Evolutionary conservation across 768 basidiomycete genomes (phyloP).

Genomic region (Boletus tylopilopsis): DNA sequence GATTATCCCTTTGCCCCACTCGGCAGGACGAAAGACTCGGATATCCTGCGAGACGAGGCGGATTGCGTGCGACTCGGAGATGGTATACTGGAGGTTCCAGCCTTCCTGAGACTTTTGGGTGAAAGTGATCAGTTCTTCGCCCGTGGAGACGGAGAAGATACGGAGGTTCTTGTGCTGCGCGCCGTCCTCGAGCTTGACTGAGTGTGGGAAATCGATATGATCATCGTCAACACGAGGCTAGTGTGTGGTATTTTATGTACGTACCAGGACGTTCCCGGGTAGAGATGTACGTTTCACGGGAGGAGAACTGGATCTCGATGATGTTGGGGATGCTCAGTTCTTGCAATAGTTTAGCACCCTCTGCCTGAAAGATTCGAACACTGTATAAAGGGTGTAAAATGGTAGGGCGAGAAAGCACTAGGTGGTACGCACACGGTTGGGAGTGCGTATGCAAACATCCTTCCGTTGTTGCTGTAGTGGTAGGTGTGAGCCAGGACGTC

Average conservation of each 20-base stretch:
- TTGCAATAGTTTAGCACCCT: conserved; percentile 66
- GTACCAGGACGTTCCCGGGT: conserved; percentile 90
- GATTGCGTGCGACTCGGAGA: conserved; percentile 83
- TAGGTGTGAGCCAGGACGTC: conserved; percentile 72
- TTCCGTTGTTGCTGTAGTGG: conserved; percentile 83
- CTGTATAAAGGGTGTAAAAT: conserved; percentile 35
- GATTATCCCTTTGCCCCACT: conserved; percentile 74
- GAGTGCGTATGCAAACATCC: conserved; percentile 81
- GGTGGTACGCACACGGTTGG: conserved; percentile 58
- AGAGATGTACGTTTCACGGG: conserved; percentile 87
- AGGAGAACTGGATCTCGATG: conserved; percentile 87
- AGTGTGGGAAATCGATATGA: conserved; percentile 4
- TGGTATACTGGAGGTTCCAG: conserved; percentile 91
- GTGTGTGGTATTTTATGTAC: conserved; percentile 19
- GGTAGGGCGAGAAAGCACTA: conserved; percentile 13
- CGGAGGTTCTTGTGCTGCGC: conserved; percentile 91
- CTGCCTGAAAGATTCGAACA: conserved; percentile 73
- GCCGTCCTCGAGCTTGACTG: conserved; percentile 86
- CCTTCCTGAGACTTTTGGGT: conserved; percentile 87
- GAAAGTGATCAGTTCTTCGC: conserved; percentile 83
- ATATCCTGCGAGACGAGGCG: conserved; percentile 78
- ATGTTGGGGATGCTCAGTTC: conserved; percentile 73
- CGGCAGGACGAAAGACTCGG: conserved; percentile 78
- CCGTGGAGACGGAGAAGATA: conserved; percentile 82
- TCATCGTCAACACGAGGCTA: conserved; percentile 24